Evolutionary conservation across 129 eudicot genomes (phyloP), one percentile per base, ranked within the genome.

Genomic region (Mikania micrantha): DNA sequence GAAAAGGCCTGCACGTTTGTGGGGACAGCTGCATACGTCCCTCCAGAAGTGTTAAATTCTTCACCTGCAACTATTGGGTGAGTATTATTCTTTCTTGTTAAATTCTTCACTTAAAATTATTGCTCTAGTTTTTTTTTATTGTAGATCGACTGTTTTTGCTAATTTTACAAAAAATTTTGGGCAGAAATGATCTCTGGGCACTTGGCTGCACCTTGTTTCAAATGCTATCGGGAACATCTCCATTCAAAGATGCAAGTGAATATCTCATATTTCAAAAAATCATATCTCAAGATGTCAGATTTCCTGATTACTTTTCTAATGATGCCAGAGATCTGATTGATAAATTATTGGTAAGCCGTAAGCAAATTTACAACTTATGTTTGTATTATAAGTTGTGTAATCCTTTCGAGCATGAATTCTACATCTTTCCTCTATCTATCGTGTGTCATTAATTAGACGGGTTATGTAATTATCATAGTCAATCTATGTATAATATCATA

Each of bases 1-100:
- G 99, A 94, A 39, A 90, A 94, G 76, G 97, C 95, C 10, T 85
- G 95, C 68, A 87, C 99, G 52, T 89, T 90, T 78, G 97, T 94
- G 80, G 97, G 99, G 60, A 94, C 99, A 5, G 99, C 99, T 44
- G 99, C 99, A 28, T 94, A 94, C 69, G 99, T 90, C 41, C 99
- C 99, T 80, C 99, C 99, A 12, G 99, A 94, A 78, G 95, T 91
- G 40, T 73, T 91, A 54, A 88, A 91, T 75, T 85, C 93, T 42
- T 91, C 94, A 27, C 96, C 97, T 58, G 97, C 96, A 31, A 91
- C 99, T 72, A 80, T 90, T 68, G 97, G 99, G 99, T 94, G 78
- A 80, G 79, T 71, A 42, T 35, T 48, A 13, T 73, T 9, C n/a
- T 70, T 53, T 52, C 16, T 31, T n/a, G 21, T 61, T 36, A 20